Evolutionary conservation across 176 grass and related monocot genomes (phyloP), one percentile per base, ranked within the genome.

Genomic region (Zizania latifolia): DNA sequence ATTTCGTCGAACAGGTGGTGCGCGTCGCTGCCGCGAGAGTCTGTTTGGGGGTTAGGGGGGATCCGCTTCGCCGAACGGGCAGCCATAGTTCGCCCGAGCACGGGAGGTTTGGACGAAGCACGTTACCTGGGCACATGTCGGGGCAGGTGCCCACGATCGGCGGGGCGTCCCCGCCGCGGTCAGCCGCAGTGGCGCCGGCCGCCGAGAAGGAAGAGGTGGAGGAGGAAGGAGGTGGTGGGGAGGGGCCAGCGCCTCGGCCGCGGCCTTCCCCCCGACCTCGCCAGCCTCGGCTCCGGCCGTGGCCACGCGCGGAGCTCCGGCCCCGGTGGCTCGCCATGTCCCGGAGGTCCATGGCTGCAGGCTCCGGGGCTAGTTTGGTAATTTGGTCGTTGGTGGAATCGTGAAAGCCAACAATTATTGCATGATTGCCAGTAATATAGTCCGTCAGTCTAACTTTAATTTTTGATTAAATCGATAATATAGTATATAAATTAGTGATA

Each of bases 71-170:
- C 22, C 34, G 17, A 82, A 44, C 36, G 58, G 48, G 23, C 23
- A 13, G 8, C 37, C 6, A 62, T 21, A 21, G 12, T 48, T 4
- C 22, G 53, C 8, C 33, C 4, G 8, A 34, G 54, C 2, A 35
- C 21, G 22, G 14, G 11, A 33, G 43, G 0, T 36, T 78, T 55
- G 45, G 33, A 38, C 2, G 29, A n/a, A 86, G 63, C 8, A 16
- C 0, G 31, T 29, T 78, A 93, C 94, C 90, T 39, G 94, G 94
- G 73, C 94, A 97, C 94, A 97, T 97, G 69, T 97, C 84, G 61
- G 81, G 71, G 82, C 94, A 97, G 75, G 75, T 89, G 9, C 94
- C 94, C 2, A 84, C 68, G 71, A 93, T 63, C 53, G 67, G 62
- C 62, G 66, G 35, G 23, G 73, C 23, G 21, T 83, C 77, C 43